Percentiles rank a stretch among this genome's conserved stretches.
phyloP scores from a whole-genome alignment of 1,284 basidiomycete species.

The Irpex sp. region DNA sequence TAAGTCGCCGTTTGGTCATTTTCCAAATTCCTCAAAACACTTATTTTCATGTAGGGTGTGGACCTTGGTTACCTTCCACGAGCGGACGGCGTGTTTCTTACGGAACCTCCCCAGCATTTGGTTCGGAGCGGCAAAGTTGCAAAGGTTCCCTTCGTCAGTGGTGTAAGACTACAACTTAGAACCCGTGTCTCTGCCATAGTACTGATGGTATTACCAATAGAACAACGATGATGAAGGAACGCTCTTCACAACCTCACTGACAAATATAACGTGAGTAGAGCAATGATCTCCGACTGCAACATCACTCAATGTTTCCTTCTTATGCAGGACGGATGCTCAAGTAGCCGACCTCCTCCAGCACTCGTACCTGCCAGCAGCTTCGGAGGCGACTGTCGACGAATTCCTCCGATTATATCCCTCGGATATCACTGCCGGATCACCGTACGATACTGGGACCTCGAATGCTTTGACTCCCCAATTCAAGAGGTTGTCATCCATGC shows the following conservation, averaged over 20 bases:
- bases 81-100: constrained; percentile 35
- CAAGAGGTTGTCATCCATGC: constrained; percentile 50
- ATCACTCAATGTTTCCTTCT: constrained; percentile 33
- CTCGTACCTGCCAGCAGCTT: constrained; percentile 20
- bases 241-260: constrained; percentile 37
- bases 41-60: constrained; percentile 14
- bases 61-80: constrained; percentile 33
- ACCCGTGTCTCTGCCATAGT: background rate
- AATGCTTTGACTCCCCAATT: constrained; percentile 47
- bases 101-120: constrained; percentile 24
- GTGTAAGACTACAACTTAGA: constrained; percentile 12
- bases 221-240: constrained; percentile 56
- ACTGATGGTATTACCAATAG: background rate
- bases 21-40: background rate
- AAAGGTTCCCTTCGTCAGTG: constrained; percentile 29
- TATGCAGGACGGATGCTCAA: constrained; percentile 38
- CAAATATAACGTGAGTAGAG: constrained; percentile 28
- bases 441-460: constrained; percentile 43
- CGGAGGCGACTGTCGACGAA: constrained; percentile 13
- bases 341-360: constrained; percentile 33
- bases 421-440: constrained; percentile 41
- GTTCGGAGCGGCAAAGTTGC: constrained; percentile 26
- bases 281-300: constrained; percentile 10
- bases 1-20: background rate
- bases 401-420: constrained; percentile 25